These are phyloP conservation scores for Lactuca saligna DNA, from an alignment of 129 eudicot genomes.

Conservation along the genomic window DNA sequence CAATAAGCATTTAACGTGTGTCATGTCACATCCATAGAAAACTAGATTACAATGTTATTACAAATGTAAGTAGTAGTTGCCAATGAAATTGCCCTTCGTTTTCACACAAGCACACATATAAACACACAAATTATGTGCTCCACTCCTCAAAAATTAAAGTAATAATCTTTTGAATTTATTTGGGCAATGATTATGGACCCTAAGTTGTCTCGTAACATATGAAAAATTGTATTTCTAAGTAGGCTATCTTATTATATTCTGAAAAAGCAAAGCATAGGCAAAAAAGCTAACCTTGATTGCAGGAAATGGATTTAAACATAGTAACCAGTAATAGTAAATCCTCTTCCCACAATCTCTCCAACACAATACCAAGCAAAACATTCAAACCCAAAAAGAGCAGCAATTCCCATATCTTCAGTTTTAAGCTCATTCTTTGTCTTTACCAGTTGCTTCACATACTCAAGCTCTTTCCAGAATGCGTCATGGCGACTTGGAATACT, in stretches of 20 bases:
- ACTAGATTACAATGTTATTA: no score
- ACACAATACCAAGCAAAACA: conserved; percentile 63
- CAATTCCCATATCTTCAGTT: conserved; percentile 52
- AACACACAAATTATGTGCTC: neutral
- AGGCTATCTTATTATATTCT: conserved; percentile 26
- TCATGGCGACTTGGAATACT: conserved; percentile 38
- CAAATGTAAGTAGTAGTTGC: no score
- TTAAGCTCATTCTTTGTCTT: conserved; percentile 41
- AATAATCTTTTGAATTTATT: conserved; percentile 26
- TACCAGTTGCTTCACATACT: conserved; percentile 37
- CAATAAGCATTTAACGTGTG: no score
- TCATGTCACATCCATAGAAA: no score
- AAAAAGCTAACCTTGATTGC: conserved; percentile 14
- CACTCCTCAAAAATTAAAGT: neutral
- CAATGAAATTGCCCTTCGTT: no score
- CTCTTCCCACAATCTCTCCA: conserved; percentile 61
- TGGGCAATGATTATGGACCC: neutral
- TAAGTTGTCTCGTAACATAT: neutral
- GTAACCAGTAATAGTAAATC: conserved; percentile 57
- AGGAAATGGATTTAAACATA: conserved; percentile 27
- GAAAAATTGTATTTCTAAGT: conserved; percentile 25
- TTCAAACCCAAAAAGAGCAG: conserved; percentile 62
- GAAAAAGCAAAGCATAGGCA: neutral
- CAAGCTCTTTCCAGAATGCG: conserved; percentile 40
- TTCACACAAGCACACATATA: neutral